A percentile compares a stretch with the other conserved stretches of the same genome.
phyloP scores from a whole-genome alignment of 805 yeast genomes.

The Tetrapisispora arboricola region DNA sequence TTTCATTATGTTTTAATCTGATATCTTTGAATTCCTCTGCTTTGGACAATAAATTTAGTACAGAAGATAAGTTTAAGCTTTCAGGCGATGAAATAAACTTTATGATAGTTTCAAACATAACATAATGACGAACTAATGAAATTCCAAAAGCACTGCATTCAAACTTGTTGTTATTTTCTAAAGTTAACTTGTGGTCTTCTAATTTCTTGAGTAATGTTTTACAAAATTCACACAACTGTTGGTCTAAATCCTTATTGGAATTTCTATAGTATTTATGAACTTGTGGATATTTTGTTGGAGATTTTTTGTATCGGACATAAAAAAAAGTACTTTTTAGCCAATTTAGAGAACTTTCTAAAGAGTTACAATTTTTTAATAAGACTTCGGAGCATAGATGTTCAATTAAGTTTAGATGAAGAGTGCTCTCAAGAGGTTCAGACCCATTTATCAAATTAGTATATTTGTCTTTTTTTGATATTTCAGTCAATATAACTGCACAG shows the following conservation, averaged over 20 bases:
- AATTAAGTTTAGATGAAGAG: slow-evolving; percentile 31
- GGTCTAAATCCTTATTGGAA: slow-evolving; percentile 18
- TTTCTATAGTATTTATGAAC: slow-evolving; percentile 17
- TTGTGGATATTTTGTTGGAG: slow-evolving; percentile 32
- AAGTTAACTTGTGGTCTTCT: slow-evolving; percentile 25
- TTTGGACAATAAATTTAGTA: slow-evolving; percentile 25
- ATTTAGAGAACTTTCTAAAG: slow-evolving; percentile 30
- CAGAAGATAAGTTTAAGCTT: slow-evolving; percentile 11
- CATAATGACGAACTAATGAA: slow-evolving; percentile 41
- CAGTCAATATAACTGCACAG: slow-evolving; percentile 41
- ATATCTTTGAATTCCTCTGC: slow-evolving; percentile 35
- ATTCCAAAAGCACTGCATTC: slow-evolving; percentile 35
- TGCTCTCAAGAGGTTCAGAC: slow-evolving; percentile 37
- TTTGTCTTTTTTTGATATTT: slow-evolving; percentile 22
- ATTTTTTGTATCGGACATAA: slow-evolving; percentile 34
- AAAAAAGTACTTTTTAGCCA: slow-evolving; percentile 45
- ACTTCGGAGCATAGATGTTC: slow-evolving; percentile 39
- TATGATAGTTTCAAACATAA: slow-evolving; percentile 36
- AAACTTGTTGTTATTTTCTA: slow-evolving; percentile 9
- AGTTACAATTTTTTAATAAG: slow-evolving; percentile 31
- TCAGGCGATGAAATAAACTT: slow-evolving; percentile 18
- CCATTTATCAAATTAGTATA: slow-evolving; percentile 37
- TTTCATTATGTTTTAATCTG: slow-evolving; percentile 36
- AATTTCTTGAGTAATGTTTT: slow-evolving; percentile 28
- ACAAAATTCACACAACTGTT: slow-evolving; percentile 28